phyloP scores from a whole-genome alignment of 768 basidiomycete species.

The Xerocomus brunneocitrinus region DNA sequence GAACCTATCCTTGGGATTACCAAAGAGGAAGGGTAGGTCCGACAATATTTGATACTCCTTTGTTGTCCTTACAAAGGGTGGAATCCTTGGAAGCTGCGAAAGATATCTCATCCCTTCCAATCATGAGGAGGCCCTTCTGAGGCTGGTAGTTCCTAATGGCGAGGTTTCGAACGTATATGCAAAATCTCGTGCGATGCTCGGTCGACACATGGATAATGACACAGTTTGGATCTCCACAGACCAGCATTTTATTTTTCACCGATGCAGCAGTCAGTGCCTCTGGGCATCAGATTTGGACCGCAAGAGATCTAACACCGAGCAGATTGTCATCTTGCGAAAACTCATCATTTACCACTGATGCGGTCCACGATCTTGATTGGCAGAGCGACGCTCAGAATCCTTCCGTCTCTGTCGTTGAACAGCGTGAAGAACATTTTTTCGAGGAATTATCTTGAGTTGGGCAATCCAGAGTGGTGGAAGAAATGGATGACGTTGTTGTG shows the following conservation, averaged over 20 bases:
- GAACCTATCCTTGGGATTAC: neutral
- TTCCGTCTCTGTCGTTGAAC: neutral
- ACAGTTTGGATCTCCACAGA: neutral
- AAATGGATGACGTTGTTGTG: neutral
- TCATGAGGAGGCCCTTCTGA: neutral
- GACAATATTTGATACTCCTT: neutral
- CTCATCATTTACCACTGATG: slow-evolving; percentile 1
- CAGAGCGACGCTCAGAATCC: neutral
- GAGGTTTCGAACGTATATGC: neutral
- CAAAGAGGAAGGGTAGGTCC: neutral
- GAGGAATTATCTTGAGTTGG: neutral
- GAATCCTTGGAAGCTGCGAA: neutral
- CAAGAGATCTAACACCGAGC: neutral
- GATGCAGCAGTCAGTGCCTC: neutral
- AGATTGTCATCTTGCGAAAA: neutral
- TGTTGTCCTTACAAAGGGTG: neutral
- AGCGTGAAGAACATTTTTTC: slow-evolving; percentile 1
- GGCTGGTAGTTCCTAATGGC: neutral
- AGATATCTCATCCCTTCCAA: neutral
- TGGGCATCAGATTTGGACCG: neutral
- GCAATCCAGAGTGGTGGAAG: neutral
- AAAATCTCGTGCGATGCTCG: neutral
- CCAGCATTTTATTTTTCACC: neutral
- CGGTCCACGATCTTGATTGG: neutral
- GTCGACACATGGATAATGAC: slow-evolving; percentile 1